Evolutionary conservation across 495 filamentous ascomycete species (phyloP).

Genomic region (Hypoxylon intermedium): DNA sequence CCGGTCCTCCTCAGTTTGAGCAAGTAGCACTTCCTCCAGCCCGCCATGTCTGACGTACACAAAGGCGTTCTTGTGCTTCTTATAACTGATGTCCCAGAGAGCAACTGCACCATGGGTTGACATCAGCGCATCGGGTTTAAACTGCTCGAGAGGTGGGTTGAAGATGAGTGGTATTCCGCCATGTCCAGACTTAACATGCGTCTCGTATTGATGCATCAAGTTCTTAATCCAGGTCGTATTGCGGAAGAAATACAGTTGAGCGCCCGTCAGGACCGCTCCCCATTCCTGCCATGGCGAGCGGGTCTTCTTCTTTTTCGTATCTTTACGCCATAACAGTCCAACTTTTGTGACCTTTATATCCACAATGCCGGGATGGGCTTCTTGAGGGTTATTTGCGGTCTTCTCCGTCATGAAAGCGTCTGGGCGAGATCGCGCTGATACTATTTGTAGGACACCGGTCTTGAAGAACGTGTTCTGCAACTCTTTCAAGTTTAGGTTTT

Average conservation of each 20-base stretch:
- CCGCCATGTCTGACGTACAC: conserved; percentile 87
- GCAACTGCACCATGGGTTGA: conserved; percentile 92
- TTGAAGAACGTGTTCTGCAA: conserved; percentile 88
- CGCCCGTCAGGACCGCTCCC: conserved; percentile 93
- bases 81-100: conserved; percentile 83
- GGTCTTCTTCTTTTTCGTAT: conserved; percentile 90
- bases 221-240: conserved; percentile 91
- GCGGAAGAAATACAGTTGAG: conserved; percentile 95
- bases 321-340: conserved; percentile 93
- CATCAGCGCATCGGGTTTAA: conserved; percentile 91
- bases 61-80: conserved; percentile 96
- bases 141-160: conserved; percentile 84
- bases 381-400: conserved; percentile 81
- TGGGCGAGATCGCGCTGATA: conserved; percentile 88
- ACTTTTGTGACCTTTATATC: conserved; percentile 98
- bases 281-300: conserved; percentile 98
- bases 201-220: conserved; percentile 84
- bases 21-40: conserved; percentile 88
- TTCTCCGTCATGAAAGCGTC: conserved; percentile 92
- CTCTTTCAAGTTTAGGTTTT: conserved; percentile 73
- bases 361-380: conserved; percentile 90
- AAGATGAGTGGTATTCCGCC: conserved; percentile 79
- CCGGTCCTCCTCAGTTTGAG: conserved; percentile 86
- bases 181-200: conserved; percentile 73
- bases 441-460: conserved; percentile 89